Evolutionary conservation across 2,329 filamentous ascomycete genomes (phyloP).

Genomic region (Chaetoscypha palmicola): DNA sequence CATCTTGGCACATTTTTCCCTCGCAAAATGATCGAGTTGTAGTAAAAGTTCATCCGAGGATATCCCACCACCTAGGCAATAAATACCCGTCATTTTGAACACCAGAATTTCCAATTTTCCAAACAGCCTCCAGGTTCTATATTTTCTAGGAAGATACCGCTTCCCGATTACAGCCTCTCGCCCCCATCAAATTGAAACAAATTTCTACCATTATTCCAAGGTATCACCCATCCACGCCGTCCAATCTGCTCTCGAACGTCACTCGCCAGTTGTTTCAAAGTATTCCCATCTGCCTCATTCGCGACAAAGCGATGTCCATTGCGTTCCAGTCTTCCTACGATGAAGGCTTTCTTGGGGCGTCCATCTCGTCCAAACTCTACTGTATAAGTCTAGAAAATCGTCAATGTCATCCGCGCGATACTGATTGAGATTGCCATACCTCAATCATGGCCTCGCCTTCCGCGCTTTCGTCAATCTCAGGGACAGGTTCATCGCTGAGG

Average conservation of each 20-base stretch:
- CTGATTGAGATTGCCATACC: constrained; percentile 31
- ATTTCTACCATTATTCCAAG: constrained; percentile 31
- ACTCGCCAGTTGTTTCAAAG: constrained; percentile 39
- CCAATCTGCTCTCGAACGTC: constrained; percentile 42
- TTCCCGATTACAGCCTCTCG: constrained; percentile 15
- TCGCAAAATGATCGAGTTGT: no score
- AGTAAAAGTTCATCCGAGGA: no score
- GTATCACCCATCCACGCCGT: constrained; percentile 38
- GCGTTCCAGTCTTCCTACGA: constrained; percentile 44
- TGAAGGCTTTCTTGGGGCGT: constrained; percentile 39
- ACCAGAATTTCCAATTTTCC: no score
- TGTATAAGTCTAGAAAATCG: constrained; percentile 47
- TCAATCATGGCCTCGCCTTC: constrained; percentile 47
- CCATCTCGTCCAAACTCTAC: constrained; percentile 49
- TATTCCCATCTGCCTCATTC: constrained; percentile 46
- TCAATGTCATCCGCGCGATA: not conserved
- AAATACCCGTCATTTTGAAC: no score
- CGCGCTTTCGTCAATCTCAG: constrained; percentile 36
- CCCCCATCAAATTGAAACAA: constrained; percentile 30
- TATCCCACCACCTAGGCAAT: no score
- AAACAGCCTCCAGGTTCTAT: no score
- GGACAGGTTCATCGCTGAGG: constrained; percentile 35
- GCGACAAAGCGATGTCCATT: constrained; percentile 47
- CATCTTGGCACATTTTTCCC: no score
- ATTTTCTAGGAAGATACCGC: no score